Evolutionary conservation across 2,329 filamentous ascomycete species (phyloP), one percentile per base, ranked within the genome.

Genomic region (Penicillium sp.): DNA sequence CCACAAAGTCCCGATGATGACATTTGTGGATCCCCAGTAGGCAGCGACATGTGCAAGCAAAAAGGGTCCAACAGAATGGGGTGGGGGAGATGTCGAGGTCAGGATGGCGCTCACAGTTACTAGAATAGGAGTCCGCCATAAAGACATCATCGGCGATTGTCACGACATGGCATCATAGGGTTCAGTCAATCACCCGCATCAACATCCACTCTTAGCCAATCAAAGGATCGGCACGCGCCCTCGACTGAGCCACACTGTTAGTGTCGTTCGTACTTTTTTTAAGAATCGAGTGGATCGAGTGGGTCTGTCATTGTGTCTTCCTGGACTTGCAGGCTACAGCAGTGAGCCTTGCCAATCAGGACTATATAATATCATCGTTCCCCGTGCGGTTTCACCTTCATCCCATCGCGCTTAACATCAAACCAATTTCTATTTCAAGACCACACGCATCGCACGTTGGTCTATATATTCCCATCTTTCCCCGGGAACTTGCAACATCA

Each of bases 191-290:
- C 29, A 42, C 40, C 39, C 33, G 33, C 13, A 27, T 6, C 18
- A 36, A 17, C 29, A 6, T 27, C 13, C 4, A 16, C 17, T 4
- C 22, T 16, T 4, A 3, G 10, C 48, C 48, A 50, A 52, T 51
- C 30, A 50, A 13, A 4, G 2, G 2, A 11, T 30, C 29, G 28
- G 30, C 2, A 10, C n/a, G 2, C 1, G 27, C 13, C 11, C 36
- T 48, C 39, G 27, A 44, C 46, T 43, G 41, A 47, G 44, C 48
- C 42, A 48, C 42, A 37, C 26, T 23, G 13, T 22, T 39, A 41
- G 36, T 8, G 6, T 27, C 6, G 11, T 6, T 11, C 22, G 39
- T 32, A 32, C 33, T 28, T 30, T 8, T 23, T 29, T 32, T n/a
- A 35, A 29, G 45, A 48, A 46, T 30, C 13, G 7, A 12, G 23